Evolutionary conservation across 805 yeast genomes (phyloP).

Genomic region (Ogataea minuta): DNA sequence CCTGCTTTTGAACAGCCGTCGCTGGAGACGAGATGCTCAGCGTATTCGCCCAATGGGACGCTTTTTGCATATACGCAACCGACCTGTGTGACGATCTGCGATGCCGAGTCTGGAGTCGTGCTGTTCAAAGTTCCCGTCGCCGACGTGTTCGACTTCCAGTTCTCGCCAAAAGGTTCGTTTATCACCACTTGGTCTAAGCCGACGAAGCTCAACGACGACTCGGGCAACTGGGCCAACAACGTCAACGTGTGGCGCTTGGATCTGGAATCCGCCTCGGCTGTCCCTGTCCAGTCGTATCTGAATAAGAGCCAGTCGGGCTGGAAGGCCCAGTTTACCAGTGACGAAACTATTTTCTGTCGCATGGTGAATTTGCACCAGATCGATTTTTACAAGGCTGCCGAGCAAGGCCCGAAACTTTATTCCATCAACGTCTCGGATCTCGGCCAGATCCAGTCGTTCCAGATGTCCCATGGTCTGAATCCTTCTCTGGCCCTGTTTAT

Average conservation of each 20-base stretch:
- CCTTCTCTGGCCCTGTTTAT: constrained; percentile 89
- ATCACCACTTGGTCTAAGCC: constrained; percentile 92
- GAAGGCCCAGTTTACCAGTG: constrained; percentile 86
- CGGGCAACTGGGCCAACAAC: constrained; percentile 75
- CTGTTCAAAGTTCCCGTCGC: constrained; percentile 49
- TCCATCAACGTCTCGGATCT: constrained; percentile 55
- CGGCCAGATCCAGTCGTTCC: constrained; percentile 48
- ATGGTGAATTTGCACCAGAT: constrained; percentile 51
- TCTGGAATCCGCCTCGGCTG: constrained; percentile 14
- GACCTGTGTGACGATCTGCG: constrained; percentile 51
- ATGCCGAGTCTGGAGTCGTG: constrained; percentile 50
- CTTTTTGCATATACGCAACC: constrained; percentile 75
- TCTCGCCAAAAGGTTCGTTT: constrained; percentile 85
- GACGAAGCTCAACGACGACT: constrained; percentile 54
- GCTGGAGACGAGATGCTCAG: constrained; percentile 57
- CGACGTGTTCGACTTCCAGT: constrained; percentile 78
- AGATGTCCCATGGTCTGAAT: constrained; percentile 81
- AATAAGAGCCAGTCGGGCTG: constrained; percentile 86
- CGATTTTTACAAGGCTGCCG: constrained; percentile 57
- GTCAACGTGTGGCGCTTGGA: constrained; percentile 69
- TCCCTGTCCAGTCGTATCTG: constrained; percentile 49
- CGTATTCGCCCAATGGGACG: constrained; percentile 66
- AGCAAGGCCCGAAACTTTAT: constrained; percentile 47
- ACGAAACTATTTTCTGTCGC: constrained; percentile 70
- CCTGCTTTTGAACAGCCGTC: constrained; percentile 32